phyloP scores from a whole-genome alignment of 2,329 filamentous ascomycete species.

The Teratosphaeriaceae sp. region DNA sequence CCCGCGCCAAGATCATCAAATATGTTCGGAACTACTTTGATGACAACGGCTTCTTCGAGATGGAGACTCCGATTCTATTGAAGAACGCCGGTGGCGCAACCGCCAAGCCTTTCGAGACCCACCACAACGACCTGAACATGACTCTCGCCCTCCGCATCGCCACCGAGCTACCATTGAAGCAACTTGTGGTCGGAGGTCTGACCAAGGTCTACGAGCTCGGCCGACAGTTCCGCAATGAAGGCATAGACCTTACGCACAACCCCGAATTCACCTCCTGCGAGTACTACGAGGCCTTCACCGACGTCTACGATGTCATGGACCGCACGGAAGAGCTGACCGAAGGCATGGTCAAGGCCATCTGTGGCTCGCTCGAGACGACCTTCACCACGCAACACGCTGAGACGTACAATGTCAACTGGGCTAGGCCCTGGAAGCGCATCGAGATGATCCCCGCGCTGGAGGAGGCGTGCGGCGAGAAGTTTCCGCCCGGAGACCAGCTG shows the following conservation, averaged over 20 bases:
- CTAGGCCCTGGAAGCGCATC: conserved; percentile 83
- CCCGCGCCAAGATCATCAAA: conserved; percentile 77
- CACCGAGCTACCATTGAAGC: conserved; percentile 94
- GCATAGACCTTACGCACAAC: conserved; percentile 90
- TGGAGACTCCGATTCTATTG: conserved; percentile 97
- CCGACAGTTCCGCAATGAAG: conserved; percentile 91
- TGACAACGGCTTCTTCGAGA: conserved; percentile 76
- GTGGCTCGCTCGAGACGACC: conserved; percentile 52
- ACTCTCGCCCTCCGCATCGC: conserved; percentile 93
- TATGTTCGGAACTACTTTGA: conserved; percentile 90
- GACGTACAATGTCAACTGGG: conserved; percentile 90
- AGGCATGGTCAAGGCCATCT: conserved; percentile 79
- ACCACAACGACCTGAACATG: conserved; percentile 94
- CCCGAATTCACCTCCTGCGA: conserved; percentile 97
- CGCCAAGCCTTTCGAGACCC: conserved; percentile 87
- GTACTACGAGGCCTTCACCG: conserved; percentile 84
- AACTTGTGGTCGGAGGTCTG: conserved; percentile 86
- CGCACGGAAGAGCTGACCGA: conserved; percentile 92
- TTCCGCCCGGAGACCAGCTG: conserved; percentile 80
- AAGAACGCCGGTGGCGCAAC: conserved; percentile 92
- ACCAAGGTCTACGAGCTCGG: conserved; percentile 95
- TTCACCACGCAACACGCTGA: conserved; percentile 85
- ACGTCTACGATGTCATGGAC: conserved; percentile 85
- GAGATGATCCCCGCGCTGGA: conserved; percentile 96
- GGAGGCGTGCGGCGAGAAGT: conserved; percentile 84